A percentile compares a stretch with the other conserved stretches of the same genome.
Evolutionary conservation across 345 rosid species (phyloP).

Genomic region (Melaleuca alternifolia): DNA sequence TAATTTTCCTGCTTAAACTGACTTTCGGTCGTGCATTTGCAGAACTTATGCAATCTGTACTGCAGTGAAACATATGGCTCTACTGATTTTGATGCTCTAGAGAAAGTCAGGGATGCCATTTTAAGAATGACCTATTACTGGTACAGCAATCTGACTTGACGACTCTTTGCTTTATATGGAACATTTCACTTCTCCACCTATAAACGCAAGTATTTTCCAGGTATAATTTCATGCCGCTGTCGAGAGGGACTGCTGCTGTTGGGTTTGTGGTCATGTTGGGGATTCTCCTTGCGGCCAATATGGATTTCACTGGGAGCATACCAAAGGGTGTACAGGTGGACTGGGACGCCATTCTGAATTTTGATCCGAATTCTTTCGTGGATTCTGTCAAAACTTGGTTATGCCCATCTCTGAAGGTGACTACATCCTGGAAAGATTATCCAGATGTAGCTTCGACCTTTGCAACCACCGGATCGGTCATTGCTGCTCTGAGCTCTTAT

Average conservation of each 20-base stretch:
- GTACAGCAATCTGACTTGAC: conserved; percentile 19
- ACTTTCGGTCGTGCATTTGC: background rate
- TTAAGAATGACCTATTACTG: conserved; percentile 94
- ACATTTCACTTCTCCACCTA: background rate
- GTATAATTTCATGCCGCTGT: conserved; percentile 95
- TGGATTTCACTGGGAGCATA: conserved; percentile 67
- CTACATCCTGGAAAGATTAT: conserved; percentile 76
- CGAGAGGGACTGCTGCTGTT: conserved; percentile 85
- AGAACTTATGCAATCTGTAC: conserved; percentile 71
- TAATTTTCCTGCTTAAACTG: background rate
- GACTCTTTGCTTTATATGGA: background rate
- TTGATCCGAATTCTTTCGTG: conserved; percentile 44
- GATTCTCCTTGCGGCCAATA: conserved; percentile 75
- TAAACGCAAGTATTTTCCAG: conserved; percentile 20
- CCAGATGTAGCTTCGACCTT: conserved; percentile 66
- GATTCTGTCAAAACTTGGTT: conserved; percentile 72
- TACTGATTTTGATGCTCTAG: conserved; percentile 44
- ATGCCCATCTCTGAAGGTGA: conserved; percentile 57
- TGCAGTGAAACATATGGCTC: conserved; percentile 75
- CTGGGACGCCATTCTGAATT: conserved; percentile 90
- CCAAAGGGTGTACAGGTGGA: conserved; percentile 76
- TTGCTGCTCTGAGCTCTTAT: conserved; percentile 65
- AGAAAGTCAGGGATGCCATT: conserved; percentile 63
- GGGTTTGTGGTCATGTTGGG: conserved; percentile 77
- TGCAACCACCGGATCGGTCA: conserved; percentile 70